These are phyloP conservation scores for Penicillium lagena DNA, from an alignment of 495 filamentous ascomycete genomes.

Conservation along the genomic window DNA sequence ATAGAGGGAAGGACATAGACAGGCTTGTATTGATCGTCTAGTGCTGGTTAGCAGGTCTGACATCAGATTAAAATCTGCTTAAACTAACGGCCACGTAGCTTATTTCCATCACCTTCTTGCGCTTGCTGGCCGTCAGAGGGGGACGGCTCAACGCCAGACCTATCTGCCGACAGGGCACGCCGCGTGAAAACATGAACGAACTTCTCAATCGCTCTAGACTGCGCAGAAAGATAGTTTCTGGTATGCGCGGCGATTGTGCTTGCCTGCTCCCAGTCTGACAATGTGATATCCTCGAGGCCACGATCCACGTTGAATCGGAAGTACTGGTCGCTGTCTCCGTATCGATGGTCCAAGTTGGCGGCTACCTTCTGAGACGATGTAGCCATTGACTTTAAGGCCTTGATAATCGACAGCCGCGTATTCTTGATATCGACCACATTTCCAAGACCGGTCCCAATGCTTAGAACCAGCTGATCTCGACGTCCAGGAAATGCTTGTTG, in stretches of 20 bases:
- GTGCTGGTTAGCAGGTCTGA: no score
- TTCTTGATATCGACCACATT: not conserved
- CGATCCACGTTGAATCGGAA: conserved; percentile 2
- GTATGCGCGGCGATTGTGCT: not conserved
- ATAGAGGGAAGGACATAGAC: conserved; percentile 2
- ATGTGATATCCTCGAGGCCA: not conserved
- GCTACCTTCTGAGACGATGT: not conserved
- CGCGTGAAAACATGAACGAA: not conserved
- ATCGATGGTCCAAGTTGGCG: not conserved
- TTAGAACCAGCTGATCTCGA: conserved; percentile 9
- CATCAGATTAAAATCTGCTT: no score
- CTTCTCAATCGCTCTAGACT: not conserved
- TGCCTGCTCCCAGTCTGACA: not conserved
- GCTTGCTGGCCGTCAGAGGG: no score
- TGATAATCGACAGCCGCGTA: not conserved
- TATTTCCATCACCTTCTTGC: no score
- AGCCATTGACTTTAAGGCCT: not conserved
- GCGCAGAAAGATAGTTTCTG: not conserved
- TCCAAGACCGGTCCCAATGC: conserved; percentile 20
- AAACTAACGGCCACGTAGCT: no score
- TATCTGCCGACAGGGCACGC: no score
- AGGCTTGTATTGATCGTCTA: no score
- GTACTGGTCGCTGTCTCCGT: not conserved
- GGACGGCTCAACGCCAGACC: no score
- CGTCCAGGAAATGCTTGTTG: conserved; percentile 9